Conservation (phyloP, 2,329 filamentous ascomycete genomes). For the Eutypa lata region DNA sequence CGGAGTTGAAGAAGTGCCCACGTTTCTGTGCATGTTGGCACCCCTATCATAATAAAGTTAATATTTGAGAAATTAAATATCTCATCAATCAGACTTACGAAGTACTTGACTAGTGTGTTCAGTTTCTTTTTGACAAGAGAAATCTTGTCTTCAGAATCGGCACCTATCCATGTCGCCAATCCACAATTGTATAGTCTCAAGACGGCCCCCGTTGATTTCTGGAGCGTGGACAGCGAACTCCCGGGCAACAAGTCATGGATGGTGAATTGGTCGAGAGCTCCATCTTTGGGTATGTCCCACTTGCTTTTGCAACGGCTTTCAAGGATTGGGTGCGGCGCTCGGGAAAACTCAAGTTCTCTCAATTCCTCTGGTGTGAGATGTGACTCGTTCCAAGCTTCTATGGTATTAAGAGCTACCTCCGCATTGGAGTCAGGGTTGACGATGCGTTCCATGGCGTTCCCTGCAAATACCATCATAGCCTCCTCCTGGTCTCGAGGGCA, state of each 20-base stretch:
- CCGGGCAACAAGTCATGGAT: neutral
- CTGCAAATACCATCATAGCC: too few species aligned
- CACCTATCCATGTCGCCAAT: constrained; percentile 17
- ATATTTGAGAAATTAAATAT: neutral
- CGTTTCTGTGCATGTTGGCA: neutral
- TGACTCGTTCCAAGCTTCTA: neutral
- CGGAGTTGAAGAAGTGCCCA: constrained; percentile 16
- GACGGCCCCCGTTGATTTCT: constrained; percentile 10
- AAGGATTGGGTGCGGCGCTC: neutral
- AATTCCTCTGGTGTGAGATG: neutral
- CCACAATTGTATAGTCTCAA: constrained; percentile 10
- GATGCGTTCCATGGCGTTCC: too few species aligned
- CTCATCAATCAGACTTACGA: constrained; percentile 13
- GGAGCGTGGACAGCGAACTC: constrained; percentile 9
- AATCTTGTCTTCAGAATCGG: constrained; percentile 4
- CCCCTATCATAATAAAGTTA: neutral
- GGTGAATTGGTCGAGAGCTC: neutral
- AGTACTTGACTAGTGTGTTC: constrained; percentile 13
- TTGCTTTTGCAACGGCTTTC: neutral
- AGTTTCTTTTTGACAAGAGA: constrained; percentile 16
- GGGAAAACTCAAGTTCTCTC: neutral
- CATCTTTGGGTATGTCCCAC: neutral
- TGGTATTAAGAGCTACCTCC: neutral
- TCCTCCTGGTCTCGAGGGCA: too few species aligned
- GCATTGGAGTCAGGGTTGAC: too few species aligned